Evolutionary conservation across 306 rosid genomes (phyloP), one percentile per base, ranked within the genome.

Genomic region (Carpinus viminea): DNA sequence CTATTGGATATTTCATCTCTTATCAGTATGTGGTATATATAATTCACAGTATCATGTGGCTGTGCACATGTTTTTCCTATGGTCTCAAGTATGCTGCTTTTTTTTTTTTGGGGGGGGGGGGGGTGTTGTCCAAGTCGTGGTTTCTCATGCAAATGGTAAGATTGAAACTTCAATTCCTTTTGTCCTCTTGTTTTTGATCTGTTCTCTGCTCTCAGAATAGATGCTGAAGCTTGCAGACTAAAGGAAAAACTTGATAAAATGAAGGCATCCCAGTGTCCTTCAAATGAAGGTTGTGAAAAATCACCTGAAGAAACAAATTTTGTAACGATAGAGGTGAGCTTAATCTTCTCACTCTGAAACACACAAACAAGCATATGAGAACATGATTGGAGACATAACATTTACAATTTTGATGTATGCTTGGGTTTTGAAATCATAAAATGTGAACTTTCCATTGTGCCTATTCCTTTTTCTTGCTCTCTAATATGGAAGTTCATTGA

Each of bases 171-270:
- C 47, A 77, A 28, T 73, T 60, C 69, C 46, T 81, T 79, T 73
- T 66, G 51, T 38, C 51, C 77, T 60, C 55, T 68, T 73, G 50
- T 57, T 74, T 80, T 72, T 76, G 75, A 87, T 72, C 46, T 76
- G 65, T 74, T 85, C 62, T 74, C 61, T 80, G 82, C 72, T 87
- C 86, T 78, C 98, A 94, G 98, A 88, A 84, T 94, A 88, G 97
- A 92, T 84, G 94, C 88, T 53, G 96, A 94, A 84, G 93, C 83
- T 72, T 46, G 82, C 79, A 86, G 82, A 54, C 65, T 92, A 78
- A 92, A 85, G 87, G 93, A 87, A 85, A 83, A 83, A 76, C 80
- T 94, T 72, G 90, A 90, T 76, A 82, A 85, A 81, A 70, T 77
- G 72, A 86, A 89, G 80, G 77, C 50, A 74, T 38, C 45, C 12